Evolutionary conservation across 192 early-diverging fungal species (phyloP).

Genomic region (Coemansia sp.): DNA sequence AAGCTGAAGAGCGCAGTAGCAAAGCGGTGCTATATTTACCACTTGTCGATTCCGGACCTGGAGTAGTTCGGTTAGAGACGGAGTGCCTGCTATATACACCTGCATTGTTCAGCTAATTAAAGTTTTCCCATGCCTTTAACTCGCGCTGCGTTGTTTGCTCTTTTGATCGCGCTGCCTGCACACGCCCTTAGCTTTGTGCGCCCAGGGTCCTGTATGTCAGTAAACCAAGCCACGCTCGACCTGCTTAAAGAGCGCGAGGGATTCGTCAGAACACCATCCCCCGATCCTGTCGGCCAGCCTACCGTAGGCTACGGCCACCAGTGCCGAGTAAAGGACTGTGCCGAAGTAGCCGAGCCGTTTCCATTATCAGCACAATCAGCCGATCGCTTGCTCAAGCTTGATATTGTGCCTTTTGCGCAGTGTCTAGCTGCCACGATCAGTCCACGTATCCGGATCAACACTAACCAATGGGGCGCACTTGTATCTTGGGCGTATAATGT

Average conservation of each 20-base stretch:
- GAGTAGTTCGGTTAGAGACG: not conserved
- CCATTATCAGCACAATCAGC: constrained; percentile 19
- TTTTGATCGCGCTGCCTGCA: not conserved
- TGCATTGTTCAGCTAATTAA: not conserved
- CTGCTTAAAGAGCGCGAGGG: constrained; percentile 41
- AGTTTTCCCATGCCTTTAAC: not conserved
- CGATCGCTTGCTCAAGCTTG: constrained; percentile 23
- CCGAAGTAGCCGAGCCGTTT: constrained; percentile 10
- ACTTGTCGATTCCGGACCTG: not conserved
- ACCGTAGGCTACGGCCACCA: constrained; percentile 51
- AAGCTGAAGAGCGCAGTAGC: not conserved
- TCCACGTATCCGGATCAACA: constrained; percentile 7
- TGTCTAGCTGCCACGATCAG: constrained; percentile 4
- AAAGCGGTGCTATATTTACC: not conserved
- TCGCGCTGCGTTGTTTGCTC: not conserved
- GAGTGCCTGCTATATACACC: too few relatives aligned
- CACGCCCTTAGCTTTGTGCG: not conserved
- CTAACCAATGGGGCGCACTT: constrained; percentile 43
- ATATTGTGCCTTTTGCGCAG: constrained; percentile 17
- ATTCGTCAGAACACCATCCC: constrained; percentile 24
- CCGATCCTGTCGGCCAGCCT: constrained; percentile 42
- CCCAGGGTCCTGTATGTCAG: not conserved
- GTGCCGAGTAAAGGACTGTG: constrained; percentile 21
- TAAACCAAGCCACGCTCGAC: constrained; percentile 19
- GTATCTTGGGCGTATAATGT: constrained; percentile 37